phyloP scores from a whole-genome alignment of 1,139 yeast species.

The Geotrichum reessii region DNA sequence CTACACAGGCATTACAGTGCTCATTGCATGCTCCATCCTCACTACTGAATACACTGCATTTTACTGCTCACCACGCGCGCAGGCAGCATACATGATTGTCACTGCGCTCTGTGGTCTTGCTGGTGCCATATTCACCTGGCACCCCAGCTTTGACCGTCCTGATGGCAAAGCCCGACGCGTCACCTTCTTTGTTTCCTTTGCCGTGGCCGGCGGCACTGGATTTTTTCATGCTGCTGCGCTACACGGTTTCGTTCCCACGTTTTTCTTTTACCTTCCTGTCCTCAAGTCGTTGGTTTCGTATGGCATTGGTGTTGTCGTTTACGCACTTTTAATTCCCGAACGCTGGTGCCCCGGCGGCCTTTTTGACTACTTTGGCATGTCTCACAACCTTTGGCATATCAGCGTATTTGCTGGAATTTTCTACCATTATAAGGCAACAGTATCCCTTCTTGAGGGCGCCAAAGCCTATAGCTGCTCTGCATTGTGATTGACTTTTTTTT shows the following conservation, averaged over 20 bases:
- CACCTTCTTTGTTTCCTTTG: conserved; percentile 74
- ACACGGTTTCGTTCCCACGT: conserved; percentile 52
- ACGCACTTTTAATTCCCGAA: conserved; percentile 87
- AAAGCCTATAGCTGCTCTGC: conserved; percentile 29
- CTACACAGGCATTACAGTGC: conserved; percentile 86
- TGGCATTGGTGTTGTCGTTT: conserved; percentile 74
- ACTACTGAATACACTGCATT: conserved; percentile 80
- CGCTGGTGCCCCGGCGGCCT: conserved; percentile 53
- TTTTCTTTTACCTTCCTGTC: conserved; percentile 56
- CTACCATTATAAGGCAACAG: conserved; percentile 75
- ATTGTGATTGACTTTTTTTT: background rate
- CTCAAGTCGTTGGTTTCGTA: conserved; percentile 67
- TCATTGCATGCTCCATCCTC: conserved; percentile 85
- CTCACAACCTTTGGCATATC: conserved; percentile 92
- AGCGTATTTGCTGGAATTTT: conserved; percentile 82
- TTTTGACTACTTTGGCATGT: conserved; percentile 74
- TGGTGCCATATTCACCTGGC: conserved; percentile 84
- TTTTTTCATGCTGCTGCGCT: conserved; percentile 51
- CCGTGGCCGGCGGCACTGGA: conserved; percentile 67
- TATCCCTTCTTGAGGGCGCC: conserved; percentile 57
- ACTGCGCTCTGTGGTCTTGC: conserved; percentile 62
- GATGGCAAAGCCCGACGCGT: conserved; percentile 77
- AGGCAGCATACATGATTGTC: conserved; percentile 49
- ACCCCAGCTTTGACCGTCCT: conserved; percentile 80
- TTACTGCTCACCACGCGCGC: conserved; percentile 51